These are phyloP conservation scores for Aspergillus sp. DNA, from an alignment of 2,329 filamentous ascomycete genomes.

Conservation along the genomic window DNA sequence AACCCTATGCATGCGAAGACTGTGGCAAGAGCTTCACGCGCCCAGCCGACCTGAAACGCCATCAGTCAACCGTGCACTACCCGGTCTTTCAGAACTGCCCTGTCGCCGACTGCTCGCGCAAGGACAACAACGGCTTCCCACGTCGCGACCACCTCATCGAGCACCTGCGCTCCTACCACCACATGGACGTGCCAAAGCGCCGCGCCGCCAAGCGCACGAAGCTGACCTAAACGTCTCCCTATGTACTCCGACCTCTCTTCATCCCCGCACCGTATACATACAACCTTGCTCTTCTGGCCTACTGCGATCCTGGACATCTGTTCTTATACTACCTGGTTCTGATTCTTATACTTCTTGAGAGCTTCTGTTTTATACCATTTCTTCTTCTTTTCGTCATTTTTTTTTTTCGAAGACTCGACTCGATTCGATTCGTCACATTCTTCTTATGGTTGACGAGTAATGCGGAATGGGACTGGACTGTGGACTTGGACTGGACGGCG, in stretches of 20 bases:
- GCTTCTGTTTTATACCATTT: slow-evolving; percentile 17
- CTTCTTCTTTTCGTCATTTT: slow-evolving; percentile 2
- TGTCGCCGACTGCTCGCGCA: slow-evolving; percentile 49
- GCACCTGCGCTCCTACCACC: slow-evolving; percentile 61
- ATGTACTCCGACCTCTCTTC: neutral
- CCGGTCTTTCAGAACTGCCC: slow-evolving; percentile 51
- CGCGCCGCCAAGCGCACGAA: slow-evolving; percentile 35
- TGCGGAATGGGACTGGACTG: slow-evolving; percentile 10
- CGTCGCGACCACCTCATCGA: slow-evolving; percentile 62
- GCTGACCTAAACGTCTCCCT: slow-evolving; percentile 24
- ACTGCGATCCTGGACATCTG: neutral
- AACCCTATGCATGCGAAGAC: slow-evolving; percentile 38
- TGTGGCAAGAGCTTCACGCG: slow-evolving; percentile 50
- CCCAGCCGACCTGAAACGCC: slow-evolving; percentile 55
- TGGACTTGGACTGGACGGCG: slow-evolving; percentile 13
- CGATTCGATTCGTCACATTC: neutral
- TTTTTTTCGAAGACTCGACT: neutral
- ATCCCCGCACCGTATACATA: neutral
- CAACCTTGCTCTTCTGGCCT: neutral
- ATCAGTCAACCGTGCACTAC: slow-evolving; percentile 53
- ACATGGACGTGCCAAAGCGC: slow-evolving; percentile 51
- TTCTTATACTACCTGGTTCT: neutral
- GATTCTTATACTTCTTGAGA: neutral
- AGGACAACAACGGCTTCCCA: slow-evolving; percentile 57
- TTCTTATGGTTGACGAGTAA: slow-evolving; percentile 18